Evolutionary conservation across 345 rosid genomes (phyloP).

Genomic region (Cardamine occulta): DNA sequence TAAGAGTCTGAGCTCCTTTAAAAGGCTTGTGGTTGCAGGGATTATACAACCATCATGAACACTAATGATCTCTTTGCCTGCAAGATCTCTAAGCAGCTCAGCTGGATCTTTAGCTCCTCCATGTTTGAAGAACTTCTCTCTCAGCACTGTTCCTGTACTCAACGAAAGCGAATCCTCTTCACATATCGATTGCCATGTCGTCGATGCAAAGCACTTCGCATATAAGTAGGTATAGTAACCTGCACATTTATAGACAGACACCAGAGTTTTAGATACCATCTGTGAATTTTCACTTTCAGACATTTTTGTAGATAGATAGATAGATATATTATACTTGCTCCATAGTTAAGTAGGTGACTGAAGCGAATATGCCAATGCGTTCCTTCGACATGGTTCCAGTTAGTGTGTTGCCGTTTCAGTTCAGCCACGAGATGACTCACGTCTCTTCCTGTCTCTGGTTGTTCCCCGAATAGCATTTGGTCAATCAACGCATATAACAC

Average conservation of each 20-base stretch:
- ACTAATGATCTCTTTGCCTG: constrained; percentile 63
- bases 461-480: constrained; percentile 89
- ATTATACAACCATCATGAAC: constrained; percentile 58
- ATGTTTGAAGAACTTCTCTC: constrained; percentile 69
- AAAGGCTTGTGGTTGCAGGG: constrained; percentile 63
- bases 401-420: constrained; percentile 65
- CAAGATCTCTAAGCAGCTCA: constrained; percentile 68
- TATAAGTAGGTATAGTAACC: constrained; percentile 89
- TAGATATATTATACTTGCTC: constrained; percentile 62
- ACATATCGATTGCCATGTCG: constrained; percentile 82
- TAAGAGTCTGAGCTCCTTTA: constrained; percentile 54
- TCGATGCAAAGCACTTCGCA: constrained; percentile 85
- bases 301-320: not conserved
- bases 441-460: constrained; percentile 48
- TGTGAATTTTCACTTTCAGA: not conserved
- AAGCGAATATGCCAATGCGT: constrained; percentile 86
- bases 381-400: constrained; percentile 92
- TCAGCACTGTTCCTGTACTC: constrained; percentile 65
- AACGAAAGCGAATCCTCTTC: constrained; percentile 83
- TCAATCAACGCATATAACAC: constrained; percentile 77
- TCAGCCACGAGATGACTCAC: constrained; percentile 69
- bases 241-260: constrained; percentile 32
- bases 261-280: constrained; percentile 4
- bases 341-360: constrained; percentile 81
- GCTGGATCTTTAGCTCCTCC: constrained; percentile 93